Evolutionary conservation across 805 yeast species (phyloP).

Genomic region (Saturnispora sanitii): DNA sequence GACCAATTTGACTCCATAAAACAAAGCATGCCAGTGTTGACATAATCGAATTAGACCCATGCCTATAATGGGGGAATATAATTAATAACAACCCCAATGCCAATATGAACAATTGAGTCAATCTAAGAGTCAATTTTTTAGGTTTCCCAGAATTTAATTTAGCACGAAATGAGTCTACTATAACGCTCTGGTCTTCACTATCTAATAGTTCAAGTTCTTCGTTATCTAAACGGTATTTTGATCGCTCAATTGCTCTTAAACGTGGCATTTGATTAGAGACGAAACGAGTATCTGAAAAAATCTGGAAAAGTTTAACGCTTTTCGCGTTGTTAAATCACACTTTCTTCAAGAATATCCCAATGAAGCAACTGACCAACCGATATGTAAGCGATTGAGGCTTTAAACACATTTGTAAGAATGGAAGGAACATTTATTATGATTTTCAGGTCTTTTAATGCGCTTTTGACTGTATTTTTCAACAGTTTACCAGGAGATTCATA

Average conservation of each 20-base stretch:
- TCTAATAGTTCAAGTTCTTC: conserved; percentile 17
- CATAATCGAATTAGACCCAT: conserved; percentile 15
- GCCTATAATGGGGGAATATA: conserved; percentile 22
- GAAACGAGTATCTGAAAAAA: too few species aligned
- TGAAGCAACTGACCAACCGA: too few species aligned
- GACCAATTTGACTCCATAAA: conserved; percentile 8
- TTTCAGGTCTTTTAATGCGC: not conserved
- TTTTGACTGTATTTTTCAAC: not conserved
- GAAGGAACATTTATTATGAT: not conserved
- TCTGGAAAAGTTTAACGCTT: too few species aligned
- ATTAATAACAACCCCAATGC: conserved; percentile 21
- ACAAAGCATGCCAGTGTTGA: conserved; percentile 22
- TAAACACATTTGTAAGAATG: too few species aligned
- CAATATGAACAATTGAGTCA: conserved; percentile 14
- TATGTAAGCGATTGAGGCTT: too few species aligned
- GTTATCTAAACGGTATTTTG: conserved; percentile 16
- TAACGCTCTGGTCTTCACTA: conserved; percentile 19
- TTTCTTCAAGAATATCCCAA: not conserved
- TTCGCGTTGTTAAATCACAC: too few species aligned
- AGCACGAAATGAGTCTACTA: conserved; percentile 11
- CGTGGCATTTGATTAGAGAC: conserved; percentile 23
- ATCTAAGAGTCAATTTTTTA: conserved; percentile 10
- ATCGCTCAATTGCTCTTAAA: conserved; percentile 19
- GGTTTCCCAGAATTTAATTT: conserved; percentile 11
- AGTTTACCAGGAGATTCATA: not conserved